Conservation (phyloP, 192 early-diverging fungal genomes). For the Podochytrium sp. region DNA sequence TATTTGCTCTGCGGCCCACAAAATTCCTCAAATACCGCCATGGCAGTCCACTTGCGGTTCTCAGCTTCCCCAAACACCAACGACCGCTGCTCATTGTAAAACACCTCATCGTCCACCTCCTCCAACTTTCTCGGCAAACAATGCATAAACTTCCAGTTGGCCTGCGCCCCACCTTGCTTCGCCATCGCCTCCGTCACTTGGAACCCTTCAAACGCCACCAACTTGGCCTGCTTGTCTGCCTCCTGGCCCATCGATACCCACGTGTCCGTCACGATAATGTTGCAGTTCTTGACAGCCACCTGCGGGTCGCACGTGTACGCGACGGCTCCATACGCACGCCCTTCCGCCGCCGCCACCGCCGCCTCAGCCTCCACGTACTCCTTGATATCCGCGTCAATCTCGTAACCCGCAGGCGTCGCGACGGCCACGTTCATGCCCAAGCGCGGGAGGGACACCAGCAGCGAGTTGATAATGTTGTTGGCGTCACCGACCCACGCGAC, state of each 20-base stretch:
- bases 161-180: slow-evolving; percentile 72
- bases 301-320: slow-evolving; percentile 69
- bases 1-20: no score
- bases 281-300: slow-evolving; percentile 76
- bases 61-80: slow-evolving; percentile 96
- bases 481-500: slow-evolving; percentile 99
- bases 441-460: slow-evolving; percentile 88
- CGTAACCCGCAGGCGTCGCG: slow-evolving; percentile 86
- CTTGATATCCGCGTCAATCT: slow-evolving; percentile 70
- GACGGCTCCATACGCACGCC: slow-evolving; percentile 32
- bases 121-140: slow-evolving; percentile 95
- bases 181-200: slow-evolving; percentile 84
- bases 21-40: slow-evolving; percentile 70
- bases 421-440: slow-evolving; percentile 80
- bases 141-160: slow-evolving; percentile 97
- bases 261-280: slow-evolving; percentile 96
- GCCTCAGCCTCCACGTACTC: slow-evolving; percentile 71
- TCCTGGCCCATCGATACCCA: slow-evolving; percentile 99
- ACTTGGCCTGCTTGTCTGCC: slow-evolving; percentile 79
- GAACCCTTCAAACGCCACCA: slow-evolving; percentile 85
- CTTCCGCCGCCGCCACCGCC: slow-evolving; percentile 42
- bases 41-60: slow-evolving; percentile 98
- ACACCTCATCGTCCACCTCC: slow-evolving; percentile 94
- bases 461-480: slow-evolving; percentile 93
- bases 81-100: slow-evolving; percentile 84